Conservation (phyloP, 2,329 filamentous ascomycete genomes). For the Xylaria sp. region DNA sequence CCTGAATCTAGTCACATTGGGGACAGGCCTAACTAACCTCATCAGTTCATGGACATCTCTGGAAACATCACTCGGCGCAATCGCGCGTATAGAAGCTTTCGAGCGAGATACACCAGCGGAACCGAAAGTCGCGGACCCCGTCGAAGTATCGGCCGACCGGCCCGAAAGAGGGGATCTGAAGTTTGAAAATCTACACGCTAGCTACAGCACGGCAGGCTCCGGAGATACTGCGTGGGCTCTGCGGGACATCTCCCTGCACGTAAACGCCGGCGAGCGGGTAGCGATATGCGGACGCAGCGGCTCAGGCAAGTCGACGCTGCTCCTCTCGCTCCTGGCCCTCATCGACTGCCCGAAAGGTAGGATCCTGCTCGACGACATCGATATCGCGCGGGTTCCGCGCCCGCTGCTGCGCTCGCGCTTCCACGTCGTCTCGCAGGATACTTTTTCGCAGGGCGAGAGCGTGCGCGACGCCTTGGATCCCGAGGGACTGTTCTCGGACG, state of each 20-base stretch:
- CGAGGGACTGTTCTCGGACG: slow-evolving; percentile 48
- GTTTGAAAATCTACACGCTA: slow-evolving; percentile 39
- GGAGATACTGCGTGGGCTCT: slow-evolving; percentile 29
- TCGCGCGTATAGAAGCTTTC: slow-evolving; percentile 43
- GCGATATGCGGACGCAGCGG: slow-evolving; percentile 41
- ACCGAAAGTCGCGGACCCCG: slow-evolving; percentile 27
- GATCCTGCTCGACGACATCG: slow-evolving; percentile 70
- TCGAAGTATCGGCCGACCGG: slow-evolving; percentile 31
- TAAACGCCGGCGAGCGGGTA: slow-evolving; percentile 54
- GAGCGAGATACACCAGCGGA: slow-evolving; percentile 41
- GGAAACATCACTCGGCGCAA: slow-evolving; percentile 36
- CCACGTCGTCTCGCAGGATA: slow-evolving; percentile 74
- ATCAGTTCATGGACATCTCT: slow-evolving; percentile 35
- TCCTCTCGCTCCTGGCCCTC: slow-evolving; percentile 51
- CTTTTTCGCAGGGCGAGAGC: slow-evolving; percentile 55
- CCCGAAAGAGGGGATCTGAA: slow-evolving; percentile 35
- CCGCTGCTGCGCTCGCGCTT: slow-evolving; percentile 70
- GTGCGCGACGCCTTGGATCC: slow-evolving; percentile 59
- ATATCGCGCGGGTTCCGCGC: slow-evolving; percentile 68
- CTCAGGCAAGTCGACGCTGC: slow-evolving; percentile 36
- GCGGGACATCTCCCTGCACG: slow-evolving; percentile 51
- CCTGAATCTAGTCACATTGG: slow-evolving; percentile 49
- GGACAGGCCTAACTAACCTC: slow-evolving; percentile 36
- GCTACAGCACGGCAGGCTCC: slow-evolving; percentile 27
- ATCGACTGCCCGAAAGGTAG: slow-evolving; percentile 60